These are phyloP conservation scores for Poa pratensis DNA, from an alignment of 176 grass and related monocot species.

Conservation along the genomic window DNA sequence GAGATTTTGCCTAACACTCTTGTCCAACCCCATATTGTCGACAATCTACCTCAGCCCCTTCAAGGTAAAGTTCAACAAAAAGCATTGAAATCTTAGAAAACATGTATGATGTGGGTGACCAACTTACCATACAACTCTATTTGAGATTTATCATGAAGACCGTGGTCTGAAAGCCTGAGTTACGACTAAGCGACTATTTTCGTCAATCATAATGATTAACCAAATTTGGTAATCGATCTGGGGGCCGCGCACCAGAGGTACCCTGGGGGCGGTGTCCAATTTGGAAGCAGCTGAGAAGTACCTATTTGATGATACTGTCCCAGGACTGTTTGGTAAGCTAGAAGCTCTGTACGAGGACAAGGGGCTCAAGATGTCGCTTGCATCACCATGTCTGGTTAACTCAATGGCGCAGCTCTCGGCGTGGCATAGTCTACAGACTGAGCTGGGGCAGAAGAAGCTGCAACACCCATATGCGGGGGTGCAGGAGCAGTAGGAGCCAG, in stretches of 20 bases:
- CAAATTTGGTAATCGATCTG: neutral
- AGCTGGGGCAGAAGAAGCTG: neutral
- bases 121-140: conserved; percentile 18
- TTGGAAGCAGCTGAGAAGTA: neutral
- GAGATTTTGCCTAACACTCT: neutral
- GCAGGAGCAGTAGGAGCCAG: neutral
- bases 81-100: conserved; percentile 6
- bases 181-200: neutral
- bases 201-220: neutral
- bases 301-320: conserved; percentile 14
- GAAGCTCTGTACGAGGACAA: neutral
- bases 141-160: conserved; percentile 10
- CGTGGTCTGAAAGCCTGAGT: neutral
- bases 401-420: neutral
- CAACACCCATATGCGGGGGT: neutral
- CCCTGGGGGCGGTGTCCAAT: neutral
- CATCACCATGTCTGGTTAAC: neutral
- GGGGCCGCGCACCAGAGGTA: neutral
- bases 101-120: conserved; percentile 4
- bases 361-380: neutral
- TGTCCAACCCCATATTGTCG: conserved; percentile 2
- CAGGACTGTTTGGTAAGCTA: neutral
- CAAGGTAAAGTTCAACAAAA: conserved; percentile 10
- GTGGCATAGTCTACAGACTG: neutral
- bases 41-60: conserved; percentile 10